phyloP scores from a whole-genome alignment of 1,284 basidiomycete genomes.

The Ceratobasidium sp. region DNA sequence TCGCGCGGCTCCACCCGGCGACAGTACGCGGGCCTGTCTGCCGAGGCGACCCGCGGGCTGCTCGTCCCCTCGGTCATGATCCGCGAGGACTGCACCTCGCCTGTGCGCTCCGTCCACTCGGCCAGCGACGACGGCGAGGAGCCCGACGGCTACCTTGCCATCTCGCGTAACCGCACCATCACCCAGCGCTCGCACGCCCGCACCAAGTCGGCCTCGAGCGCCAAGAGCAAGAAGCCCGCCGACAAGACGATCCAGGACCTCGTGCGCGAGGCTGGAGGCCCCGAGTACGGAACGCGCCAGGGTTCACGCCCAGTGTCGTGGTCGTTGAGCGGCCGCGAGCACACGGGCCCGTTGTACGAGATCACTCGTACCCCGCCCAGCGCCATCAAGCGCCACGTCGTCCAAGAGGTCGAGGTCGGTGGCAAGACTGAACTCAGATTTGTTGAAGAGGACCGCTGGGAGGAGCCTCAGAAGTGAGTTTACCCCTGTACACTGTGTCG shows the following conservation, averaged over 20 bases:
- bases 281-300: constrained; percentile 28
- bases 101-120: constrained; percentile 1
- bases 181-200: constrained; percentile 32
- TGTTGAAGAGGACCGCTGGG: constrained; percentile 26
- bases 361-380: constrained; percentile 27
- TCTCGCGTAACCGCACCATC: constrained; percentile 38
- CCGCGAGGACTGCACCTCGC: constrained; percentile 17
- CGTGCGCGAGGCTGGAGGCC: constrained; percentile 31
- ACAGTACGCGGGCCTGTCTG: constrained; percentile 21
- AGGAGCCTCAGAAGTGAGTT: constrained; percentile 42
- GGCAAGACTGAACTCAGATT: constrained; percentile 30
- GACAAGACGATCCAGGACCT: constrained; percentile 40
- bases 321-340: constrained; percentile 1
- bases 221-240: constrained; percentile 8
- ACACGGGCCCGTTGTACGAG: constrained; percentile 27
- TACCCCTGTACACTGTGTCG: not conserved
- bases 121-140: constrained; percentile 36
- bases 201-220: constrained; percentile 14
- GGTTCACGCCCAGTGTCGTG: constrained; percentile 12
- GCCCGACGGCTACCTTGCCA: constrained; percentile 23
- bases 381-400: constrained; percentile 24
- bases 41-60: constrained; percentile 30
- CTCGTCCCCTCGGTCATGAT: constrained; percentile 37
- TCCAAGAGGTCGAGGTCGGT: constrained; percentile 34
- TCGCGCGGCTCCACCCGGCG: constrained; percentile 32